Base-by-base conservation (phyloP, 768 basidiomycete genomes). In the Phaeotremella skinneri region DNA sequence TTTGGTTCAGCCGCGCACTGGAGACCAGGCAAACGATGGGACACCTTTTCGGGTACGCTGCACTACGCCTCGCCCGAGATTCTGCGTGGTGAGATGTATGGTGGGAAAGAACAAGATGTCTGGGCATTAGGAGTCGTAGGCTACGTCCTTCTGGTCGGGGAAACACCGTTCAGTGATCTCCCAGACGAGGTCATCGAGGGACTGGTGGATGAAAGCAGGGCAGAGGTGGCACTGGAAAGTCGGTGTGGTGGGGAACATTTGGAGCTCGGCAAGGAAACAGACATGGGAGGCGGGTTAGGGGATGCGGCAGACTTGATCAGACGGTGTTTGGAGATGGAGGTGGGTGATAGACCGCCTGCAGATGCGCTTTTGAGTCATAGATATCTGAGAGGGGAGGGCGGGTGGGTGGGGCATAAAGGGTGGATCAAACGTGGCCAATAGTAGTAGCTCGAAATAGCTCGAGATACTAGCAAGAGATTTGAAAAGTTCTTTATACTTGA, bases 51-150 rank as follows among this genome's bases (percentile, higher is more conserved):
- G 2, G 80, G 80, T 0, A 80, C 79, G 3, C 61, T 80, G 42
- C 91, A 94, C 76, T 98, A 97, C 73, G 94, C 94, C 16, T 90
- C 89, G 7, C 96, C 94, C 37, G 94, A 99, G 77, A 98, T 99
- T 56, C 79, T 99, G 29, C 86, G 91, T 17, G 94, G 94, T 2
- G 91, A 96, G 74, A 84, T 89, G 50, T 99, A 99, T 76, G 83
- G 88, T 63, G 96, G 94, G 32, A 93, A 92, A 72, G 91, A 94
- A 74, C 93, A 97, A 77, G 94, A 99, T 67, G 89, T 97, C 2
- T 99, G 94, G 93, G 94, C 94, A 0, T 89, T 94, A 60, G 94
- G 94, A 14, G 92, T 98, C 23, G 91, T 99, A 21, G 91, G 87
- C 13, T 99, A 92, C 76, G 94, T 99, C 56, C 84, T 99, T 62